phyloP scores from a whole-genome alignment of 164 flowering plant genomes.

The Berberis thunbergii region DNA sequence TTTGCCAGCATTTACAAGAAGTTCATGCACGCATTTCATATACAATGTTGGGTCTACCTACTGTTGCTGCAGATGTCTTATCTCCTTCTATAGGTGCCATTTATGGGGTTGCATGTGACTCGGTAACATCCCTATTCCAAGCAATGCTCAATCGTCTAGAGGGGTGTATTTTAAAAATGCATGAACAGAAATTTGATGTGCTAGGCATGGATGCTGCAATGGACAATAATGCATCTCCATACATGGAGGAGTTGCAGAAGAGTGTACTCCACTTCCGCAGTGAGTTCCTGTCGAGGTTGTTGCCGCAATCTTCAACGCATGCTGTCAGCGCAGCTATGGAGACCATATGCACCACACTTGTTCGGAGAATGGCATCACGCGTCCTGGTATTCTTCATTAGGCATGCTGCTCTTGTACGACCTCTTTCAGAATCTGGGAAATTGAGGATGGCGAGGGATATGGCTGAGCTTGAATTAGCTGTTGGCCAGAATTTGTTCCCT shows the following conservation, averaged over 20 bases:
- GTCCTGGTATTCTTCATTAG: background rate
- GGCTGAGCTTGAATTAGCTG: constrained; percentile 2
- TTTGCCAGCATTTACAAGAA: background rate
- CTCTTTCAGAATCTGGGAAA: constrained; percentile 1
- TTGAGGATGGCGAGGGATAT: background rate
- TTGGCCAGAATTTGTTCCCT: background rate
- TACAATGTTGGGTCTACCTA: background rate
- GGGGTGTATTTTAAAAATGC: background rate
- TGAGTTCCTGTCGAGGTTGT: too few species aligned
- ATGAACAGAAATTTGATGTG: background rate
- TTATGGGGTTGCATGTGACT: constrained; percentile 1
- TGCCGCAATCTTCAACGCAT: background rate
- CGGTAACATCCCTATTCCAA: background rate
- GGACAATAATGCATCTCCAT: background rate
- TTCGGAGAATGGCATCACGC: too few species aligned
- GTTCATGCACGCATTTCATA: background rate
- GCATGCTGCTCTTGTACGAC: constrained; percentile 1
- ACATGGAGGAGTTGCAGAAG: too few species aligned
- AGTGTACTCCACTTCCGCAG: too few species aligned
- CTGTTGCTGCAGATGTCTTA: background rate
- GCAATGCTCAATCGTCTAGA: background rate
- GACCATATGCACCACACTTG: background rate
- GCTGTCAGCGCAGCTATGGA: background rate
- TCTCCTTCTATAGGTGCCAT: constrained; percentile 1
- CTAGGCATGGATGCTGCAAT: background rate